Base-by-base conservation (phyloP, 2,329 filamentous ascomycete species). In the Tolypocladium pustulatum region DNA sequence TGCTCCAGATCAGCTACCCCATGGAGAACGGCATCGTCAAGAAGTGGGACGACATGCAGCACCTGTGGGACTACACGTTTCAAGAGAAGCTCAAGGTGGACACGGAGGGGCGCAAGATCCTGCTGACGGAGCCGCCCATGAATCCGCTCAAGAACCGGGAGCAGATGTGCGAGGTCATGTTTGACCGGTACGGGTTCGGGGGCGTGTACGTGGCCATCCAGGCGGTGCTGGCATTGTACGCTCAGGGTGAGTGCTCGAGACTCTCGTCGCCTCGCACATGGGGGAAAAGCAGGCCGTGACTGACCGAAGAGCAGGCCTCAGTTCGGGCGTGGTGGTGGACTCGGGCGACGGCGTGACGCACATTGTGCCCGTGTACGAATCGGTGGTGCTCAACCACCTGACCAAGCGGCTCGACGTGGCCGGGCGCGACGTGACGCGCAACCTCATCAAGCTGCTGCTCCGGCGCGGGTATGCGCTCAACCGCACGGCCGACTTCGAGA, bases 11-110 rank as follows among this genome's bases (percentile, higher is more conserved):
- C 71, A 96, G 89, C 75, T 99, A 99, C 74, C 94, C 94, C 67
- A 99, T 99, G 94, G 94, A 99, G 76, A 99, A 99, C 74, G 94
- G 94, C 69, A 97, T 99, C 69, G 91, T 99, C 66, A 97, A 97
- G 84, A 92, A 91, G 72, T 99, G 94, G 94, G 94, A 99, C 67
- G 94, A 99, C 75, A 99, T 99, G 94, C 90, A 96, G 79, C 93
- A 97, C 72, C 86, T 99, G 58, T 99, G 94, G 94, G 93, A 99
- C 78, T 97, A 95, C 75, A 99, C 94, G 30, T 99, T 99, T 75
- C 88, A 84, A 75, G 93, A 99, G 74, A 97, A 97, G 84, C 90
- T 99, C 84, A 86, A 91, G 75, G 81, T 99, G 66, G 90, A 97
- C 73, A 85, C 94, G 2, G 85, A 84, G 27, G 93, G 91, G 65